Evolutionary conservation across 208 protist species (phyloP), one percentile per base, ranked within the genome.

Genomic region (Leishmania amazonensis): DNA sequence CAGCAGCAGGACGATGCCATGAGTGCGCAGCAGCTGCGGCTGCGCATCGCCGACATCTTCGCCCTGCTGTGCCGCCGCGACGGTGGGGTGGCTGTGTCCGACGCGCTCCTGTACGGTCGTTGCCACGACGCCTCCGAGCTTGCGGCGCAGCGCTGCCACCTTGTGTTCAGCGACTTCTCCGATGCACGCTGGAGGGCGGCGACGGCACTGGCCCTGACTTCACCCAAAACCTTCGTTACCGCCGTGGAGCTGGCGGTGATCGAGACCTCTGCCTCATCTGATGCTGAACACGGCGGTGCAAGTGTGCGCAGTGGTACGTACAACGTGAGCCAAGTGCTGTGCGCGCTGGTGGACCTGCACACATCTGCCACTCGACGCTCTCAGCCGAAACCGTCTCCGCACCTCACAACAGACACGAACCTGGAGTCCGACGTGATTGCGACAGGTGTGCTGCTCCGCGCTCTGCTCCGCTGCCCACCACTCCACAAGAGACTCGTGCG

Each of bases 11-110:
- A 9, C 8, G 81, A 73, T 42, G 77, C 51, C 6, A 54, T 68
- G 53, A 58, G 76, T 3, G 31, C 74, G 11, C 78, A 82, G 4
- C 83, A 72, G 75, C 78, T 86, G 64, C 78, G 83, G 9, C 65
- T 75, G 15, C 78, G 83, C 53, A 86, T 86, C 4, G 83, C 83
- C 1, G 77, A 80, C 3, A 86, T 86, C 31, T 86, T 86, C 28
- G 31, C 8, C 49, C 31, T 86, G 78, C 75, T 86, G 17, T 79
- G 78, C 57, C 73, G 53, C 11, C 65, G 78, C 7, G 83, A 58
- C 11, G 54, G 53, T 64, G 83, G 78, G 9, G 75, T 80, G 42
- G 74, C 77, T 1, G 75, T 86, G 3, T 86, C 83, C 1, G 83
- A 86, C 45, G 83, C 83, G 54, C 78, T 86, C 19, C 42, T 86